phyloP scores from a whole-genome alignment of 345 rosid species.

The Barbarea vulgaris region DNA sequence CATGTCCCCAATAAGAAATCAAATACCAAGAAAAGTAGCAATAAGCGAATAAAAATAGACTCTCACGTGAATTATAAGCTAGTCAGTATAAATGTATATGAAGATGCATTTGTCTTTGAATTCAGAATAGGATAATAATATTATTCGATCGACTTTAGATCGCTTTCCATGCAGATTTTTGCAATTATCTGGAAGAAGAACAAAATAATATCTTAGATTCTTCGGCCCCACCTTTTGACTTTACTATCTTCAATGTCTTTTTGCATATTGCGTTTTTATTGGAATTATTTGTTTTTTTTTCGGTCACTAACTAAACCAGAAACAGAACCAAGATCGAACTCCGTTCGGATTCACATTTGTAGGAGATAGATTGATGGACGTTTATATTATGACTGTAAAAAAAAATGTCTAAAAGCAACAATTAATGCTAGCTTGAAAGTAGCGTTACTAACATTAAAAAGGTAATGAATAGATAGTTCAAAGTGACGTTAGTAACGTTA shows the following conservation, averaged over 20 bases:
- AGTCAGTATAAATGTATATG: constrained; percentile 8
- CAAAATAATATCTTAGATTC: constrained; percentile 29
- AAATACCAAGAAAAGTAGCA: constrained; percentile 3
- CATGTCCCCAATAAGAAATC: constrained; percentile 18
- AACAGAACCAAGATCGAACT: constrained; percentile 22
- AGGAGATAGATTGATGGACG: background rate
- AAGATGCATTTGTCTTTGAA: constrained; percentile 9
- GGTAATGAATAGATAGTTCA: background rate
- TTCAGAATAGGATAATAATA: constrained; percentile 4
- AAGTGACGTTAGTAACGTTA: too few species aligned
- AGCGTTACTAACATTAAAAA: constrained; percentile 15
- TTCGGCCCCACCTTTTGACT: constrained; percentile 10
- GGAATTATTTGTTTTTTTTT: background rate
- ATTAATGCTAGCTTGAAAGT: background rate
- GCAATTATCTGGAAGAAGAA: constrained; percentile 30
- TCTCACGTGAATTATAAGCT: constrained; percentile 32
- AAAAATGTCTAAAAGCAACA: background rate
- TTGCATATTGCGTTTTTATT: constrained; percentile 8
- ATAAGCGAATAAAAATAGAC: constrained; percentile 2
- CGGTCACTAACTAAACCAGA: background rate
- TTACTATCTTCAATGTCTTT: constrained; percentile 17
- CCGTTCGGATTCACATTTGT: background rate
- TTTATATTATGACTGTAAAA: background rate
- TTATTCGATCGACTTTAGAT: constrained; percentile 21
- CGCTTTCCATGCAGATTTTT: constrained; percentile 15